Evolutionary conservation across 2,329 filamentous ascomycete genomes (phyloP).

Genomic region (Coniochaeta sp.): DNA sequence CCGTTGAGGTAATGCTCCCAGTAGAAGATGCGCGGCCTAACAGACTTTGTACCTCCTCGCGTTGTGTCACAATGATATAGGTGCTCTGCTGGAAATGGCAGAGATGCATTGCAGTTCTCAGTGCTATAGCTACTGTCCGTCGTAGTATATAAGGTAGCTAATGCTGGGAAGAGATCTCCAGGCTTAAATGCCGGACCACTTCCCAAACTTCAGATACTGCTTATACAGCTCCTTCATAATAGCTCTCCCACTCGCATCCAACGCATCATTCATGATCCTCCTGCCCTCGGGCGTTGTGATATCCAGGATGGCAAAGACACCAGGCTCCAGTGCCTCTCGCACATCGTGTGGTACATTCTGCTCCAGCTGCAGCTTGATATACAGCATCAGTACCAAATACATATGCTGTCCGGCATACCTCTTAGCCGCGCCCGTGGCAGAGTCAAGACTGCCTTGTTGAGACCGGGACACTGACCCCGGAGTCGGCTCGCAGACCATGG

Average conservation of each 20-base stretch:
- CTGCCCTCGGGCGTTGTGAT: constrained; percentile 47
- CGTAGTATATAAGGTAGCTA: background rate
- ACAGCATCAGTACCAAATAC: constrained; percentile 51
- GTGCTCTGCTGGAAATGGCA: too few relatives aligned
- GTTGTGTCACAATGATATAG: too few relatives aligned
- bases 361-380: constrained; percentile 55
- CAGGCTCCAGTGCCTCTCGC: constrained; percentile 48
- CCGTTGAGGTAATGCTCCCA: too few relatives aligned
- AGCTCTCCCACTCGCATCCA: constrained; percentile 51
- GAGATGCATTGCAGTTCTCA: too few relatives aligned
- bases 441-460: constrained; percentile 42
- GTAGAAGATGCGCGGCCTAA: too few relatives aligned
- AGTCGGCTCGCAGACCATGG: constrained; percentile 32
- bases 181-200: constrained; percentile 50
- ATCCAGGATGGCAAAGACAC: constrained; percentile 50
- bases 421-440: constrained; percentile 53
- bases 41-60: too few relatives aligned
- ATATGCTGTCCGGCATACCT: constrained; percentile 54
- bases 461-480: constrained; percentile 15
- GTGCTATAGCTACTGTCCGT: too few relatives aligned
- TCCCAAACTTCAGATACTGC: constrained; percentile 54
- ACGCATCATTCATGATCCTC: constrained; percentile 49
- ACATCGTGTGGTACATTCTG: constrained; percentile 40
- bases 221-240: constrained; percentile 52
- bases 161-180: too few relatives aligned